Conservation (phyloP, 2,329 filamentous ascomycete genomes). For the Colletotrichum sp. region DNA sequence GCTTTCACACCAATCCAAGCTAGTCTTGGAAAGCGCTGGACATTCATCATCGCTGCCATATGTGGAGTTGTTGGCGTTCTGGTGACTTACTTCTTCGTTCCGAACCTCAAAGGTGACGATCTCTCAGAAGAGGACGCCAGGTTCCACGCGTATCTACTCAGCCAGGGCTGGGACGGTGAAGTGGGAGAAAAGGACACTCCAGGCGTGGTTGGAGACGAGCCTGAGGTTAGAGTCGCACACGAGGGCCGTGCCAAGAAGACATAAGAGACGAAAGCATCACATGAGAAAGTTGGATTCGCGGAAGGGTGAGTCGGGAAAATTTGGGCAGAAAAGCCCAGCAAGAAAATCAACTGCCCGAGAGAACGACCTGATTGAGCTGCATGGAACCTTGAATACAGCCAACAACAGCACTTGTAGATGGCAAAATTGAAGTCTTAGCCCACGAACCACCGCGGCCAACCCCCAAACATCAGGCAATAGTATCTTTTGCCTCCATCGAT, state of each 20-base stretch:
- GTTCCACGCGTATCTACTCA: constrained; percentile 47
- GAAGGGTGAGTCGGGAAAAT: background rate
- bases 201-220: background rate
- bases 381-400: background rate
- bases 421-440: background rate
- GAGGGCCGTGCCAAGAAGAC: background rate
- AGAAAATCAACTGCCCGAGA: background rate
- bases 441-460: background rate
- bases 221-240: background rate
- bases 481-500: background rate
- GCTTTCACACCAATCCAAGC: constrained; percentile 52
- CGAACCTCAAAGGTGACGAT: constrained; percentile 49
- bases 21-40: constrained; percentile 52
- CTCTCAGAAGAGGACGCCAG: constrained; percentile 44
- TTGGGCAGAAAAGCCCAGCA: background rate
- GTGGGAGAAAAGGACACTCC: constrained; percentile 37
- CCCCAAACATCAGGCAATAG: background rate
- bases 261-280: background rate
- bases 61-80: constrained; percentile 51
- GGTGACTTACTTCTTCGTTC: constrained; percentile 53
- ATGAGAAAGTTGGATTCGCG: background rate
- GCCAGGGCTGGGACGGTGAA: constrained; percentile 49
- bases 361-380: background rate
- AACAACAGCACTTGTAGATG: background rate
- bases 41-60: constrained; percentile 57